Base-by-base conservation (phyloP, 768 basidiomycete genomes). In the Antrodiella citrinella region DNA sequence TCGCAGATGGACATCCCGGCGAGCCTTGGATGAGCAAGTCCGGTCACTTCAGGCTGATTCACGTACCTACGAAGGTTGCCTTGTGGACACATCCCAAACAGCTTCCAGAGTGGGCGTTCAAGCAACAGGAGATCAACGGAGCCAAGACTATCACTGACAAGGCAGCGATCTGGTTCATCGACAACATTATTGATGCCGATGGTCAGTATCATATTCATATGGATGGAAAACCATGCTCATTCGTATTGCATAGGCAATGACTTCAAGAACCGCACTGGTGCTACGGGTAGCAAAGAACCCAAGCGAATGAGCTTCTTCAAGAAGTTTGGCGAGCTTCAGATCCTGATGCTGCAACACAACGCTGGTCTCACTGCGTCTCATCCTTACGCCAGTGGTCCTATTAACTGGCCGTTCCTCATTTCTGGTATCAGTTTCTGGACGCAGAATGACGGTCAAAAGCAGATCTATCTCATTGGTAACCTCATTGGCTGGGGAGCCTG, bases 351-450 rank as follows among this genome's bases (percentile, higher is more conserved):
- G 56, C 92, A 96, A 63, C 96, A 99, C 72, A 99, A 99, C 60
- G 94, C 96, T n/a, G 96, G 93, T 19, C 74, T 99, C 55, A 95
- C 92, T 21, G 89, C 92, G n/a, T 89, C 87, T 3, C 96, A 99
- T 64, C 96, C 96, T 39, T 99, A 99, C 64, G 93, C 96, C 3
- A 90, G 88, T 52, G 76, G 76, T n/a, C 93, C 96, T 4, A 84
- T 97, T 68, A 93, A 95, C 64, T 99, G 96, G 96, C 96, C 96
- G 4, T 98, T 98, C 82, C 78, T 93, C 35, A 69, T 97, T 23
- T 91, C 75, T 54, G 96, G 96, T 45, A 98, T 99, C 71, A 94
- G 91, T 63, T 98, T 98, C 77, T 99, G 96, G 96, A 99, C 96
- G 3, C 76, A 89, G 59, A 83, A 76, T 50, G 84, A 85, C 4